Conservation (phyloP, 148 eudicot genomes). For the Oxyria digyna region DNA sequence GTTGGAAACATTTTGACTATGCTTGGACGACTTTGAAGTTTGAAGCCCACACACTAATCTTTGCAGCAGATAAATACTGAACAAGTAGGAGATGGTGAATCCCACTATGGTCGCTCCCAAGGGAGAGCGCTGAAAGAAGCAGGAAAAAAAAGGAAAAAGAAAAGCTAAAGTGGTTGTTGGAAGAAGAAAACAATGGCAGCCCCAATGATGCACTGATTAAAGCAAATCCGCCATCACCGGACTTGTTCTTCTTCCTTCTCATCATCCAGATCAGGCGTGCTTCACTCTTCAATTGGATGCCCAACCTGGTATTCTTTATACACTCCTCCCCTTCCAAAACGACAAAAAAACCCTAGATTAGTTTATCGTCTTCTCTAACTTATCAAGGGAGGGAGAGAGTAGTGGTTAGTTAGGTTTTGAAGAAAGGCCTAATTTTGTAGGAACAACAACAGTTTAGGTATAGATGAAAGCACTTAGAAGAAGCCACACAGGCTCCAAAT, state of each 20-base stretch:
- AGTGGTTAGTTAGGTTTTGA: slow-evolving; percentile 4
- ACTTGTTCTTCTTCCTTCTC: not conserved
- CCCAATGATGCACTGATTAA: not conserved
- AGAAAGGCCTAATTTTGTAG: not conserved
- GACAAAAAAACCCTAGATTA: slow-evolving; percentile 1
- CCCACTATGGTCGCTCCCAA: not conserved
- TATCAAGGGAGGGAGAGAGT: slow-evolving; percentile 3
- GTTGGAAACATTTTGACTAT: too few species aligned
- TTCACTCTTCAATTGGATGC: slow-evolving; percentile 32
- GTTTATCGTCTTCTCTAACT: not conserved
- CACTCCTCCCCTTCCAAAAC: slow-evolving; percentile 1
- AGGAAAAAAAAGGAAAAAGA: not conserved
- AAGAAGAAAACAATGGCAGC: not conserved
- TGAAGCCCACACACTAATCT: too few species aligned
- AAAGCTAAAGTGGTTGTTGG: not conserved
- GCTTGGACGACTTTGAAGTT: too few species aligned
- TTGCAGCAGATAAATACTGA: too few species aligned
- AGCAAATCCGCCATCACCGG: not conserved
- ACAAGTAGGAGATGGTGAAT: not conserved
- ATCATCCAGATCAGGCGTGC: slow-evolving; percentile 14
- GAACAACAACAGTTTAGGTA: slow-evolving; percentile 11
- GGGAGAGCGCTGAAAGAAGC: not conserved
- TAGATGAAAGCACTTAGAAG: slow-evolving; percentile 48
- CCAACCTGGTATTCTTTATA: slow-evolving; percentile 24
- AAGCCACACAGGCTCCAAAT: slow-evolving; percentile 24